A percentile compares a stretch with the other conserved stretches of the same genome.
These are phyloP conservation scores for Garcia nutans DNA, from an alignment of 345 rosid species.

Conservation along the genomic window DNA sequence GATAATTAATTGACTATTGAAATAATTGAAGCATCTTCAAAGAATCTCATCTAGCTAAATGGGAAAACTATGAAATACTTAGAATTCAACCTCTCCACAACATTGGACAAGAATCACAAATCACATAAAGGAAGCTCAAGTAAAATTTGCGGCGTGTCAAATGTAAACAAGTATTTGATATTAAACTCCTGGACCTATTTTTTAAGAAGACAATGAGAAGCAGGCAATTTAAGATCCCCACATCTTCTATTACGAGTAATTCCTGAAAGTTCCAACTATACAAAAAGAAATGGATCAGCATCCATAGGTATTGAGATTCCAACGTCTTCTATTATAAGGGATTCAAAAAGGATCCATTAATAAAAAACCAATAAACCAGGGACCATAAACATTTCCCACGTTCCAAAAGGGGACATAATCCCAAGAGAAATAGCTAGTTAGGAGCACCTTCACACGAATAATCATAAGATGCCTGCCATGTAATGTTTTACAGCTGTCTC, in stretches of 20 bases:
- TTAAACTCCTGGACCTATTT: neutral
- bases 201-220: neutral
- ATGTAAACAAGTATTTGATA: neutral
- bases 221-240: neutral
- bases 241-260: neutral
- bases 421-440: neutral
- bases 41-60: neutral
- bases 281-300: neutral
- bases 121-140: neutral
- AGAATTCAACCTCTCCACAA: neutral
- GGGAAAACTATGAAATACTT: too few species aligned
- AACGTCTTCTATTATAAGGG: neutral
- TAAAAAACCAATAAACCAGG: neutral
- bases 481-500: neutral
- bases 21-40: neutral
- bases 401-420: neutral
- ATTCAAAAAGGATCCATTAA: neutral
- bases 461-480: neutral
- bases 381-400: neutral
- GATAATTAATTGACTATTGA: neutral
- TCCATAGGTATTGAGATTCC: neutral
- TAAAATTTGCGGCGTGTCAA: neutral
- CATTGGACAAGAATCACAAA: neutral
- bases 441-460: neutral
- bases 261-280: neutral